Evolutionary conservation across 2,329 filamentous ascomycete genomes (phyloP), one percentile per base, ranked within the genome.

Genomic region (Calcarisporium arbuscula): DNA sequence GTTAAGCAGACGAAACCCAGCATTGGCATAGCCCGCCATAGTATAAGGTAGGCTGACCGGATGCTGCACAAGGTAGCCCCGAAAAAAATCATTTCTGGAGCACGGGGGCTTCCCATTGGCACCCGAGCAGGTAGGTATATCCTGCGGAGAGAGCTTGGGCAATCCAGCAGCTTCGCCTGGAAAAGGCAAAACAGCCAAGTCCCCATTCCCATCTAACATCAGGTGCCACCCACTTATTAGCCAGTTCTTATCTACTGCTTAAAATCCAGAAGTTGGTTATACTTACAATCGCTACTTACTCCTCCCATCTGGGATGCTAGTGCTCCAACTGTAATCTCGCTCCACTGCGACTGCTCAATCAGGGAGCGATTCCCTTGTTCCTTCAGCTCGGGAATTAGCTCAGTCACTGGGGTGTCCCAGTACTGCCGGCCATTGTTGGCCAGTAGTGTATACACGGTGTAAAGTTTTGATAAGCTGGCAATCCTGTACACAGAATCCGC

Each of bases 361-460:
- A 23, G 14, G 12, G 36, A 31, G 8, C 20, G n/a, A 6, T 30
- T 19, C 16, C 19, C 21, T n/a, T n/a, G n/a, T n/a, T n/a, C n/a
- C n/a, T n/a, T n/a, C 25, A 34, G 43, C 20, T 55, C 53, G 1
- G 53, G 51, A 3, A 56, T 3, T 40, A 43, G 40, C 27, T 49
- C 38, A 14, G 51, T 51, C 8, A 56, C 42, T 1, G 51, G 48
- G 14, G 46, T 36, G 19, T 46, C 39, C 39, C 48, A 47, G n/a
- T 46, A 39, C 3, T 29, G 28, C 12, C 44, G 33, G 1, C 50
- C 51, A 5, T 43, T 41, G 8, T 45, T 39, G 3, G 42, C 33
- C 20, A 56, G 38, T 8, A 53, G 35, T 2, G 47, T 34, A 32
- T 55, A 54, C 10, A 48, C 44, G 2, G 50, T 54, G n/a, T 49